Evolutionary conservation across 345 rosid genomes (phyloP).

Genomic region (Gossypium thurberi): DNA sequence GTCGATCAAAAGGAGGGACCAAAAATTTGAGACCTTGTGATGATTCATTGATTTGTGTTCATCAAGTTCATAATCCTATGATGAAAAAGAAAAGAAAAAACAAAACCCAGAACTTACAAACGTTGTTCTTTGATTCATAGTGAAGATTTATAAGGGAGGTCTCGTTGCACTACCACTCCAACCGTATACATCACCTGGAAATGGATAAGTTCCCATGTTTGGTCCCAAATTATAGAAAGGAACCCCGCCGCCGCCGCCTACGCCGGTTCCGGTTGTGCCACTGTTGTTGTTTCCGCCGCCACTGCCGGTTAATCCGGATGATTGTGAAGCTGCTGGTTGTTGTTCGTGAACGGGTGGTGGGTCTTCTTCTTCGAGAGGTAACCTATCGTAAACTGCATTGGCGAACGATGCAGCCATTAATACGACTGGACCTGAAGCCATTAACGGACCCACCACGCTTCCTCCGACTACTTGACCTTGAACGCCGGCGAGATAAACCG

Average conservation of each 20-base stretch:
- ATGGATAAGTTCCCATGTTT: slow-evolving; percentile 41
- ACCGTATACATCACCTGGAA: slow-evolving; percentile 44
- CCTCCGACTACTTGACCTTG: slow-evolving; percentile 79
- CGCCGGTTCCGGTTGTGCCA: slow-evolving; percentile 5
- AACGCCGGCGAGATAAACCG: slow-evolving; percentile 58
- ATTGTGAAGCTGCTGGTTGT: slow-evolving; percentile 25
- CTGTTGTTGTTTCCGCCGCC: slow-evolving; percentile 21
- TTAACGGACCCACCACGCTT: slow-evolving; percentile 55
- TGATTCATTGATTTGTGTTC: too few species aligned
- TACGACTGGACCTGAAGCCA: slow-evolving; percentile 63
- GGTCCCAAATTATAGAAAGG: slow-evolving; percentile 52
- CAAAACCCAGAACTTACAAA: background rate
- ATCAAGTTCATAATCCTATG: background rate
- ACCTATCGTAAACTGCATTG: slow-evolving; percentile 64
- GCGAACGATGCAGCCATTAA: slow-evolving; percentile 68
- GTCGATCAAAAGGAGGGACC: background rate
- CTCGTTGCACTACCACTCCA: slow-evolving; percentile 34
- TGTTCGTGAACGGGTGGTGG: slow-evolving; percentile 18
- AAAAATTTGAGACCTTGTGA: too few species aligned
- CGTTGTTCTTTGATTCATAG: background rate
- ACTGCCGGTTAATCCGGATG: slow-evolving; percentile 29
- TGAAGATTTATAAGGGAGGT: slow-evolving; percentile 39
- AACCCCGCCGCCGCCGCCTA: slow-evolving; percentile 26
- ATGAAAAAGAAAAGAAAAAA: background rate
- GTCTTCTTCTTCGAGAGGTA: slow-evolving; percentile 46